These are phyloP conservation scores for Citrus sinensis DNA, from an alignment of 345 rosid species.

Conservation along the genomic window DVS_A1.0 CM039164.1:1738501-1739000, in stretches of 20 bases:
- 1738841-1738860: background rate
- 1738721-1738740: constrained; percentile 19
- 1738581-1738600: constrained; percentile 37
- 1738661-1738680: background rate
- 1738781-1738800: background rate
- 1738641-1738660: background rate
- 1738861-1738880: background rate
- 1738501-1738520: constrained; percentile 40
- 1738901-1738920: background rate
- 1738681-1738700: background rate
- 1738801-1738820: background rate
- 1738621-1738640: constrained; percentile 13
- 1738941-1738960: background rate
- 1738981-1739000: background rate
- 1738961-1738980: background rate
- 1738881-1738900: background rate
- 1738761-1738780: background rate
- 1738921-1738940: background rate
- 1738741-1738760: background rate
- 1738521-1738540: constrained; percentile 38
- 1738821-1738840: background rate
- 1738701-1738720: constrained; percentile 12
- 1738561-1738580: constrained; percentile 56
- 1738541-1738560: constrained; percentile 53
- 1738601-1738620: background rate